phyloP scores from a whole-genome alignment of 2,329 filamentous ascomycete species.

The Epichloe brachyelytri region DNA sequence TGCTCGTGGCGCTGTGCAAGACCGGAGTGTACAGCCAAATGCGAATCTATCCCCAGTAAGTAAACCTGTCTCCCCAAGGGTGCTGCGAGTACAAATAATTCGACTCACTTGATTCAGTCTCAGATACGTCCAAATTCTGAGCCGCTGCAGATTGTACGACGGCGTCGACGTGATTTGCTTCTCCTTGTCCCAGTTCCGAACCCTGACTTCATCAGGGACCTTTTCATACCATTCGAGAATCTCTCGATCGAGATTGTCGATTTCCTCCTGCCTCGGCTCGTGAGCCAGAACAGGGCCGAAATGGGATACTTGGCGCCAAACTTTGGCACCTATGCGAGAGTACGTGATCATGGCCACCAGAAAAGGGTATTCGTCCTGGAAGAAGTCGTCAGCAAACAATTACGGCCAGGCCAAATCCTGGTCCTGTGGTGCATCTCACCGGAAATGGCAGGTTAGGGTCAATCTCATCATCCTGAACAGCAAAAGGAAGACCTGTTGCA shows the following conservation, averaged over 20 bases:
- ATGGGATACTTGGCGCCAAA: constrained; percentile 70
- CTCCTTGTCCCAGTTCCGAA: constrained; percentile 44
- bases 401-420: not conserved
- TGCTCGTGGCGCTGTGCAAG: constrained; percentile 71
- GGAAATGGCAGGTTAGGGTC: constrained; percentile 68
- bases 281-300: constrained; percentile 47
- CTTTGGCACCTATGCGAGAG: constrained; percentile 68
- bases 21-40: constrained; percentile 82
- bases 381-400: not conserved
- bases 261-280: constrained; percentile 58
- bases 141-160: constrained; percentile 54
- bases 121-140: constrained; percentile 75
- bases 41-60: constrained; percentile 40
- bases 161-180: constrained; percentile 40
- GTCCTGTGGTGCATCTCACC: constrained; percentile 33
- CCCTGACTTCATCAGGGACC: constrained; percentile 49
- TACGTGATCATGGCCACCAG: constrained; percentile 76
- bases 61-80: not conserved
- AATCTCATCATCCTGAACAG: constrained; percentile 74
- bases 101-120: constrained; percentile 59
- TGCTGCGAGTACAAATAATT: not conserved
- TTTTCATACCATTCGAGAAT: constrained; percentile 77
- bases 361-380: constrained; percentile 48
- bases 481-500: constrained; percentile 77
- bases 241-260: constrained; percentile 70